Base-by-base conservation (phyloP, 2,329 filamentous ascomycete genomes). In the Ascomycota sp. region DNA sequence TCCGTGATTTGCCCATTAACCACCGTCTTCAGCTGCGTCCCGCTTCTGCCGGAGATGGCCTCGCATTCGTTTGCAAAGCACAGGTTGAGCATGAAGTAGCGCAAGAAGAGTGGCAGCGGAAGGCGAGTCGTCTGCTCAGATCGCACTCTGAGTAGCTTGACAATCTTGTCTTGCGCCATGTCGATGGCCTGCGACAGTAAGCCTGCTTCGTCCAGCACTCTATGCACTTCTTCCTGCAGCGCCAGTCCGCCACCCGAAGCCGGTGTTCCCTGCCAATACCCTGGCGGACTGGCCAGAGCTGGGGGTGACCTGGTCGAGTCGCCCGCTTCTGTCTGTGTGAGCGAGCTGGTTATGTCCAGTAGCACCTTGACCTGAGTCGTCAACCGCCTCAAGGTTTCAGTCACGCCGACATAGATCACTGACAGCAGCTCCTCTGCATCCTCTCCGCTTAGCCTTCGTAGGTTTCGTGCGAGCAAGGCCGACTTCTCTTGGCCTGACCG, bases 341-440 rank as follows among this genome's bases (percentile, higher is more conserved):
- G 64, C 9, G 71, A 75, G 49, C 83, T 92, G 1, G 84, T 89
- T 13, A 92, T 79, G 52, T 98, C 89, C 8, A 98, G 63, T n/a
- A 98, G 57, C 8, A 95, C 74, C 52, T 98, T 98, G 36, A 89
- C 78, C 50, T 95, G 86, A 0, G 82, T 84, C 12, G 81, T 82
- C 7, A 93, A 59, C 45, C 89, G 68, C 36, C 89, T 67, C 32
- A 98, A 52, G 4, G 80, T 80, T 56, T 98, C 89, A 4, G 86
- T 77, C 7, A 93, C 76, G 27, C 78, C 73, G 12, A 83, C 76
- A 47, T 95, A 98, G 11, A 92, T 77, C 37, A 72, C 79, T 25
- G 72, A 62, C 10, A 95, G 66, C 44, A 95, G 68, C 6, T 74
- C 69, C 52, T 95, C 86, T 0, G 83, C 81, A 53, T 92, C 83